Conservation (phyloP, 2,329 filamentous ascomycete species). For the Penicillium janthinellum region DNA sequence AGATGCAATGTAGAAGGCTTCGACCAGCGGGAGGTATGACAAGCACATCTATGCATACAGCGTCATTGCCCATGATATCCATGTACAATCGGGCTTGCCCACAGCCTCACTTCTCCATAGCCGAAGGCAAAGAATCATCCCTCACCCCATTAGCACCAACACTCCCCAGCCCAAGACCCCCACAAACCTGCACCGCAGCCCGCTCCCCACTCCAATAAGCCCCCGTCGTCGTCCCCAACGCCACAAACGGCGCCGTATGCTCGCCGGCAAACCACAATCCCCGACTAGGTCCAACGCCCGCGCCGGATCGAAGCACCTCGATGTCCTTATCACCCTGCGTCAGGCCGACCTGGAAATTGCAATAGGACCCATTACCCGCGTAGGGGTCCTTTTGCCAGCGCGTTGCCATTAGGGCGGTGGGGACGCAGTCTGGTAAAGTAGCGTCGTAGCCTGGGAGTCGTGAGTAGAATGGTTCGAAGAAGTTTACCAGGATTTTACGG, state of each 20-base stretch:
- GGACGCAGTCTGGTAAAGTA: conserved; percentile 59
- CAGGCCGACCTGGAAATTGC: conserved; percentile 79
- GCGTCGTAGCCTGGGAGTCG: conserved; percentile 68
- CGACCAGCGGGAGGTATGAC: no score
- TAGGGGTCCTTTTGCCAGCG: conserved; percentile 77
- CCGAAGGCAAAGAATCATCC: conserved; percentile 40
- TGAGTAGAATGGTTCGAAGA: conserved; percentile 78
- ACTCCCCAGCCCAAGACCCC: conserved; percentile 27
- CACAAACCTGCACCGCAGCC: conserved; percentile 62
- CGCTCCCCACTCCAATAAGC: conserved; percentile 90
- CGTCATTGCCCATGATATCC: neutral
- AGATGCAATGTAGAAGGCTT: no score
- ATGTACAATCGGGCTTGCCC: no score
- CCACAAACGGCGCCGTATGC: conserved; percentile 87
- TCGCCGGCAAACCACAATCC: conserved; percentile 87
- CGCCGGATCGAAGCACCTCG: conserved; percentile 56
- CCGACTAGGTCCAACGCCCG: conserved; percentile 54
- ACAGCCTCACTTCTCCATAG: neutral
- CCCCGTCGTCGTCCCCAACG: conserved; percentile 82
- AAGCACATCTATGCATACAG: no score
- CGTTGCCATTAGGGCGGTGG: conserved; percentile 67
- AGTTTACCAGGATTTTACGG: conserved; percentile 59
- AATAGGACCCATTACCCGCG: conserved; percentile 80
- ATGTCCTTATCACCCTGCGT: conserved; percentile 72
- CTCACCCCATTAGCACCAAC: conserved; percentile 25